phyloP scores from a whole-genome alignment of 768 basidiomycete genomes.

The Serendipita sp. region DNA sequence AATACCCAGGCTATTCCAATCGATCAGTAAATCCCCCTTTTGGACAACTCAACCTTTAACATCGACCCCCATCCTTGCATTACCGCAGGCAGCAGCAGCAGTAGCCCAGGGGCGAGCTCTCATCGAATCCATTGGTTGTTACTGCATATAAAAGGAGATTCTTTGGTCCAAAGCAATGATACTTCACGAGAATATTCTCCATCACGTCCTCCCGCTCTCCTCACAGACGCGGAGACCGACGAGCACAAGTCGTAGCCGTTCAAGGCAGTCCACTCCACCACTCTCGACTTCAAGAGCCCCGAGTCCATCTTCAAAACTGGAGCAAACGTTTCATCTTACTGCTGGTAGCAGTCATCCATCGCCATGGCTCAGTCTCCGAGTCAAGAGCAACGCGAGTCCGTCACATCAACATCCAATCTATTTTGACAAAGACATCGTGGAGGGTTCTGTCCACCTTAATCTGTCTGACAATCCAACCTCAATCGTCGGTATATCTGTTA shows the following conservation, averaged over 20 bases:
- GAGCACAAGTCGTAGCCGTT: conserved; percentile 1
- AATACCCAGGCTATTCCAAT: no score
- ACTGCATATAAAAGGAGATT: background rate
- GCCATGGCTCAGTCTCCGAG: conserved; percentile 4
- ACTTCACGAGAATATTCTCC: background rate
- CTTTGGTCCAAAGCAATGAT: background rate
- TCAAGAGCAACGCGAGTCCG: conserved; percentile 4
- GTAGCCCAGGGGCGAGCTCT: background rate
- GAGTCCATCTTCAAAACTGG: background rate
- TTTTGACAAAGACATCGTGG: conserved; percentile 4
- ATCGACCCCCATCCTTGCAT: no score
- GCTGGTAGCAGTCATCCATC: background rate
- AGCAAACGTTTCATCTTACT: conserved; percentile 1
- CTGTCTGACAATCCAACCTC: background rate
- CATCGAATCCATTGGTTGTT: background rate
- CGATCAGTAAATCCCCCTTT: no score
- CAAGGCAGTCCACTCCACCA: background rate
- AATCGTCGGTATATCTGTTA: background rate
- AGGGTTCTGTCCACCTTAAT: background rate
- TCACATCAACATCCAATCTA: background rate
- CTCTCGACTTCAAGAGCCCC: background rate
- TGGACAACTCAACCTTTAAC: no score
- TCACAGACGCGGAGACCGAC: background rate
- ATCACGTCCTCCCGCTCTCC: background rate
- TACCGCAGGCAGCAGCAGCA: background rate